Evolutionary conservation across 768 basidiomycete genomes (phyloP).

Genomic region (Fomitopsis pulvina): DNA sequence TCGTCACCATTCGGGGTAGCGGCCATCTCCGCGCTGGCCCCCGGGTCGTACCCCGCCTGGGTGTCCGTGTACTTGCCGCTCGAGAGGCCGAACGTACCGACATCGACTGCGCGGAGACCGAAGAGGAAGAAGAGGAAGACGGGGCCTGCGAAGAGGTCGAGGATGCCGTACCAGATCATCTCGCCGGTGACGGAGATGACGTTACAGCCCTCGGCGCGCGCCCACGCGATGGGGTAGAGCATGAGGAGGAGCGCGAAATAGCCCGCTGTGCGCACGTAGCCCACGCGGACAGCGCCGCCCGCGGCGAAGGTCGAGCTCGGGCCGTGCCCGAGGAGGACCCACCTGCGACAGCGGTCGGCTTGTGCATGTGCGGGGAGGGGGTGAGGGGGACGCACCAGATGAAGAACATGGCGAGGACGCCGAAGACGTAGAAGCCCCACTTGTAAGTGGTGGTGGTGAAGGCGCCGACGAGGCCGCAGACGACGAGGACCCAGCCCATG

Average conservation of each 20-base stretch:
- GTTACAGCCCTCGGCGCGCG: slow-evolving; percentile 45
- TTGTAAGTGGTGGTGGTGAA: slow-evolving; percentile 44
- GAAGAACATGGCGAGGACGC: slow-evolving; percentile 37
- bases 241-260: slow-evolving; percentile 50
- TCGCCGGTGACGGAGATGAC: slow-evolving; percentile 43
- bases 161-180: slow-evolving; percentile 50
- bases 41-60: neutral
- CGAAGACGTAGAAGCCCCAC: slow-evolving; percentile 44
- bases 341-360: slow-evolving; percentile 17
- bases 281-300: slow-evolving; percentile 15
- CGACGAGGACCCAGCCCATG: slow-evolving; percentile 39
- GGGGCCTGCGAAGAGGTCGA: slow-evolving; percentile 32
- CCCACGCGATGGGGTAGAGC: slow-evolving; percentile 53
- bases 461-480: slow-evolving; percentile 39
- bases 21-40: neutral
- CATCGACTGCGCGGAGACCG: slow-evolving; percentile 20
- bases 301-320: slow-evolving; percentile 22
- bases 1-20: neutral
- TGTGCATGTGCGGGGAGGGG: neutral
- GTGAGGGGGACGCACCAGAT: slow-evolving; percentile 20
- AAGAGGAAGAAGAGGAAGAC: slow-evolving; percentile 30
- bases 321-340: slow-evolving; percentile 23
- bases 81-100: slow-evolving; percentile 18
- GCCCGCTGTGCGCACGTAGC: slow-evolving; percentile 28
- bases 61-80: slow-evolving; percentile 24